Evolutionary conservation across 2,329 filamentous ascomycete species (phyloP), one percentile per base, ranked within the genome.

Genomic region (Colletotrichum shisoi): DNA sequence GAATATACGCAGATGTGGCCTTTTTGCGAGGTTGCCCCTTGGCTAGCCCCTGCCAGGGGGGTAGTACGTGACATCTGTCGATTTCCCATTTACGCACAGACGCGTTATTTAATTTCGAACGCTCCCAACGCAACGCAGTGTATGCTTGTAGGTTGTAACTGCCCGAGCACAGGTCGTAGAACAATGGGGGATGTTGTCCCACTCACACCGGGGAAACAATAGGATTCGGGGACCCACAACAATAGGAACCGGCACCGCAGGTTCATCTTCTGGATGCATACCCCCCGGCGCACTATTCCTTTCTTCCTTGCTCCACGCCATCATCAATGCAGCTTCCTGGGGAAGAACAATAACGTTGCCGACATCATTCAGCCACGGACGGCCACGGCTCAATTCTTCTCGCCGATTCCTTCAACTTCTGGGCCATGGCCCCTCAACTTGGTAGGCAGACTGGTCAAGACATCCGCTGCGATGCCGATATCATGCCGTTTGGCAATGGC

Each of bases 131-230:
- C n/a, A n/a, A n/a, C n/a, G n/a, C n/a, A n/a, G n/a, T n/a, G 12
- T 37, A 42, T 66, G 53, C n/a, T 21, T 45, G 24, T 34, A 34
- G 31, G 31, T 34, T 34, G 31, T 34, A 9, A 34, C 8, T 34
- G 7, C 31, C 8, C 19, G 37, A 17, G 3, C 44, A 51, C 15
- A 44, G 48, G 57, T 27, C 24, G 53, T 61, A 34, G 49, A 21
- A 58, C 48, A 69, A 62, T 63, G 45, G 59, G 31, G 27, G 39
- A 48, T 15, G 13, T 21, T 34, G 19, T 51, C 49, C 51, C 54
- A 39, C 59, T 44, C 11, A 34, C 45, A n/a, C 8, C 57, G 21
- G 56, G 67, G 65, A 66, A 34, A 70, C 66, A 70, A 70, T 70
- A 44, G 54, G 44, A 57, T 57, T 17, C 12, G 4, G 34, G 8